A percentile compares a stretch with the other conserved stretches of the same genome.
Conservation (phyloP, 1,284 basidiomycete species). For the Blastosporella zonata region DNA sequence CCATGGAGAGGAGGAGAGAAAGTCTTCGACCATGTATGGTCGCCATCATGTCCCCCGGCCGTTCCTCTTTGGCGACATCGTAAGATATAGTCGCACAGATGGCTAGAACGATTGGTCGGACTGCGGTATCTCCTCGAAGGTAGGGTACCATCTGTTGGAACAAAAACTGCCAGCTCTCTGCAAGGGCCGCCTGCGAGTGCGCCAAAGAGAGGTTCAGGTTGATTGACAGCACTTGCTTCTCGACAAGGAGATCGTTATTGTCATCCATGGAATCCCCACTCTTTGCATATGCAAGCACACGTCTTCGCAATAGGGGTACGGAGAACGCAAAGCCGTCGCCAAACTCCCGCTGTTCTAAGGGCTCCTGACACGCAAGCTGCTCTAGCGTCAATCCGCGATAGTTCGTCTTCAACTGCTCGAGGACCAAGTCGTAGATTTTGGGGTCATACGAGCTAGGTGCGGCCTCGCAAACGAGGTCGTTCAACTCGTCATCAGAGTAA, state of each 20-base stretch:
- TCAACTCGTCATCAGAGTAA: slow-evolving; percentile 56
- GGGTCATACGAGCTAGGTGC: slow-evolving; percentile 70
- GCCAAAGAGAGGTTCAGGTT: slow-evolving; percentile 86
- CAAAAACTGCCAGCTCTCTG: slow-evolving; percentile 78
- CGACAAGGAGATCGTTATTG: slow-evolving; percentile 38
- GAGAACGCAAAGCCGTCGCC: slow-evolving; percentile 82
- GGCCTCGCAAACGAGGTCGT: slow-evolving; percentile 64
- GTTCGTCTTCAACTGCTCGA: slow-evolving; percentile 39
- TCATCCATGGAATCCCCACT: slow-evolving; percentile 39
- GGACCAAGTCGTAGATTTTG: slow-evolving; percentile 56
- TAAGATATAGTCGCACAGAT: slow-evolving; percentile 65
- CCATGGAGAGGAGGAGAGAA: slow-evolving; percentile 67
- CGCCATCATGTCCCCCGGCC: slow-evolving; percentile 83
- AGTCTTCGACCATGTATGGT: slow-evolving; percentile 78
- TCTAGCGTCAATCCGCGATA: slow-evolving; percentile 59
- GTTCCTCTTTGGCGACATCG: slow-evolving; percentile 66
- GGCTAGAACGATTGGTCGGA: slow-evolving; percentile 55
- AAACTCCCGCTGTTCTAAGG: slow-evolving; percentile 69
- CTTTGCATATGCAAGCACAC: slow-evolving; percentile 49
- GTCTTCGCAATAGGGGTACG: slow-evolving; percentile 45
- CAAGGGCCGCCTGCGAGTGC: slow-evolving; percentile 72
- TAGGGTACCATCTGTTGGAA: slow-evolving; percentile 65
- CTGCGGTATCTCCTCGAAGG: slow-evolving; percentile 53
- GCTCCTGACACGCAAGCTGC: slow-evolving; percentile 62
- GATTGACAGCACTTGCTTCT: slow-evolving; percentile 58